Percentiles rank a stretch among this genome's conserved stretches.
These are phyloP conservation scores for Cordyceps fumosorosea DNA, from an alignment of 2,329 filamentous ascomycete genomes.

Conservation along the genomic window DNA sequence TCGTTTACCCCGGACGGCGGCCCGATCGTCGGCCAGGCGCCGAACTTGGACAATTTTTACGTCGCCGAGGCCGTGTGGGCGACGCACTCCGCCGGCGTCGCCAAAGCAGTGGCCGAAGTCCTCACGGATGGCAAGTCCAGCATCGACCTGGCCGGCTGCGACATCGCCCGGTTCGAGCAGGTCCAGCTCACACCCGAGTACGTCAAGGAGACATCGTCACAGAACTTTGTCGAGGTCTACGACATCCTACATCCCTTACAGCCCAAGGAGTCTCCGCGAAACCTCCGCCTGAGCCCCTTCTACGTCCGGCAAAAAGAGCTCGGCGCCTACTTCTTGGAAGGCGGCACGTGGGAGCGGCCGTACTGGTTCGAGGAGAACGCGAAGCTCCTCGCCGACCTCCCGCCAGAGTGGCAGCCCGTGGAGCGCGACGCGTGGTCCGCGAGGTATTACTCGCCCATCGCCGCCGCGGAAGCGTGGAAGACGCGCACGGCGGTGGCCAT, in stretches of 20 bases:
- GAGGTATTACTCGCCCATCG: constrained; percentile 50
- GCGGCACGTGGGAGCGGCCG: constrained; percentile 55
- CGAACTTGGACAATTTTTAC: constrained; percentile 54
- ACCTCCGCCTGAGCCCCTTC: constrained; percentile 54
- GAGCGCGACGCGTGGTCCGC: constrained; percentile 54
- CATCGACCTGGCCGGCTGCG: constrained; percentile 53
- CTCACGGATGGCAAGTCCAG: constrained; percentile 49
- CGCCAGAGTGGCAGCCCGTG: constrained; percentile 46
- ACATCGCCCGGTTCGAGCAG: constrained; percentile 54
- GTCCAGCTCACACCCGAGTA: constrained; percentile 51
- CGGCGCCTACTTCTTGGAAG: constrained; percentile 53
- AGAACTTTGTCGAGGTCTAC: constrained; percentile 59
- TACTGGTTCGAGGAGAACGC: constrained; percentile 56
- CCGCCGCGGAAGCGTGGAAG: constrained; percentile 57
- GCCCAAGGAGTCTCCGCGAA: constrained; percentile 49
- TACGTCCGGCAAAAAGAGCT: constrained; percentile 46
- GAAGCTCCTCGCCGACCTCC: constrained; percentile 42
- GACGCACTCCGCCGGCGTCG: constrained; percentile 58
- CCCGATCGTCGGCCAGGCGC: constrained; percentile 51
- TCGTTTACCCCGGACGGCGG: constrained; percentile 61
- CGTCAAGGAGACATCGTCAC: constrained; percentile 50
- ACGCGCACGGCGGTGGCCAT: constrained; percentile 55
- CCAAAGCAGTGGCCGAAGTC: constrained; percentile 52
- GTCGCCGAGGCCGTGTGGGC: constrained; percentile 63
- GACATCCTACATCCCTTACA: constrained; percentile 57